A percentile compares a stretch with the other conserved stretches of the same genome.
These are phyloP conservation scores for Citrus sinensis DNA, from an alignment of 345 rosid species.

Conservation along the genomic window DNA sequence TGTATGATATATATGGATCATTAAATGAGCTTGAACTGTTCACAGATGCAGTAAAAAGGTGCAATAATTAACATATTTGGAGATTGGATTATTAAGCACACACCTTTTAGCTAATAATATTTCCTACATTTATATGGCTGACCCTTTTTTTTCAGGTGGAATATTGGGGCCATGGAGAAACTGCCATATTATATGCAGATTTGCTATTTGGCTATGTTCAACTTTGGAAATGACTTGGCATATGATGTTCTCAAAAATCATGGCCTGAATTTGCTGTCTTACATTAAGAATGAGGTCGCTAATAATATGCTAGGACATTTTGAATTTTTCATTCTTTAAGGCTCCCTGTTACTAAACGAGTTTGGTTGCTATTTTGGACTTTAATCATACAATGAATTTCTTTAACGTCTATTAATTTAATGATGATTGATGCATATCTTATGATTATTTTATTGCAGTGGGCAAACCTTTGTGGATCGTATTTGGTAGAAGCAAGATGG, in stretches of 20 bases:
- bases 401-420: too few relatives aligned
- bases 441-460: not conserved
- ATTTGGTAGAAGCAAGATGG: slow-evolving; percentile 5
- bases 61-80: not conserved
- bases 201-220: slow-evolving; percentile 6
- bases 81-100: not conserved
- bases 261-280: not conserved
- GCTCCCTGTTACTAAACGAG: too few relatives aligned
- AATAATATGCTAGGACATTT: too few relatives aligned
- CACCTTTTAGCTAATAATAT: not conserved
- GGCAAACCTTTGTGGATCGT: not conserved
- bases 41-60: slow-evolving; percentile 11
- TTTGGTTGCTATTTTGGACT: too few relatives aligned
- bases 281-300: not conserved
- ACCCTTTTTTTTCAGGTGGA: not conserved
- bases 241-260: not conserved
- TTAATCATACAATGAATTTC: too few relatives aligned
- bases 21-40: slow-evolving; percentile 20
- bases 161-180: not conserved
- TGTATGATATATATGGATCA: slow-evolving; percentile 17
- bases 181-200: slow-evolving; percentile 7
- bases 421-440: too few relatives aligned
- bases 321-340: too few relatives aligned
- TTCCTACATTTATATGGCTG: not conserved
- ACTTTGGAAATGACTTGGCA: not conserved